These are phyloP conservation scores for Citrus sinensis DNA, from an alignment of 345 rosid species.

Conservation along the genomic window DVS_A1.0 CM039167.1:27183501-27184000, in stretches of 20 bases:
- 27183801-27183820: background rate
- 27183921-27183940: background rate
- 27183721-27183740: too few species aligned
- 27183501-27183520: too few species aligned
- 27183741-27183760: background rate
- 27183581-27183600: too few species aligned
- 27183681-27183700: too few species aligned
- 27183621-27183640: too few species aligned
- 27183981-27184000: background rate
- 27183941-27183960: background rate
- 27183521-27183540: too few species aligned
- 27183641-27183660: too few species aligned
- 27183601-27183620: too few species aligned
- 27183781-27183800: background rate
- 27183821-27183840: background rate
- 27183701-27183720: too few species aligned
- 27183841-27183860: background rate
- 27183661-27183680: too few species aligned
- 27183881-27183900: background rate
- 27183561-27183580: too few species aligned
- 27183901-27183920: background rate
- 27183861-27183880: background rate
- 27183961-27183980: background rate
- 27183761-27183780: background rate
- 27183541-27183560: too few species aligned